These are phyloP conservation scores for Hypoxylon crocopeplum DNA, from an alignment of 495 filamentous ascomycete genomes.

Conservation along the genomic window DNA sequence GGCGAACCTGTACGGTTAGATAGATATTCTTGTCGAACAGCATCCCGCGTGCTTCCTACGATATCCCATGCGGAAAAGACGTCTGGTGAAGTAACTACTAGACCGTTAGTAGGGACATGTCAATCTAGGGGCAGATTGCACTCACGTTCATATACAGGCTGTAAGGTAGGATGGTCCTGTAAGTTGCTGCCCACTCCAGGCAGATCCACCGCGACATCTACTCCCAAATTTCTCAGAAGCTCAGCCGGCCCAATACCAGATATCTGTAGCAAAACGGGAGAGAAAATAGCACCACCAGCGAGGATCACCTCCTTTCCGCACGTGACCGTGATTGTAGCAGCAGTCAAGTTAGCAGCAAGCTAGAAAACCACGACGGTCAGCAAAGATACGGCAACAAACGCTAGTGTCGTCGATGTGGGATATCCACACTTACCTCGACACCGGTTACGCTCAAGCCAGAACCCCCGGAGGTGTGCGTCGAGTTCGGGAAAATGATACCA, in stretches of 20 bases:
- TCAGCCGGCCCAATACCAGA: conserved; percentile 59
- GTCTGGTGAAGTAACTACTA: conserved; percentile 41
- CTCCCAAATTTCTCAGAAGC: conserved; percentile 37
- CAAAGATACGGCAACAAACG: not conserved
- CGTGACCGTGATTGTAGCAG: conserved; percentile 20
- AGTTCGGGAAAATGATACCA: conserved; percentile 42
- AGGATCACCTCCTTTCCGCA: conserved; percentile 58
- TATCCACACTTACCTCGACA: conserved; percentile 16
- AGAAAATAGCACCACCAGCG: conserved; percentile 58
- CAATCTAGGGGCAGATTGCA: not conserved
- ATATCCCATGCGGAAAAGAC: conserved; percentile 45
- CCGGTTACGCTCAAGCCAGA: conserved; percentile 35
- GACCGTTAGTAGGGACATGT: conserved; percentile 7
- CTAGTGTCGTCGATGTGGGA: conserved; percentile 5
- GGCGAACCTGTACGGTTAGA: conserved; percentile 43
- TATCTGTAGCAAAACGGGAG: conserved; percentile 62
- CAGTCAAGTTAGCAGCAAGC: conserved; percentile 33
- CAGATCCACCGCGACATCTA: conserved; percentile 42
- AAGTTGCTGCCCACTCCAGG: conserved; percentile 52
- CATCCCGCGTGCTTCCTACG: conserved; percentile 36
- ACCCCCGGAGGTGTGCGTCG: conserved; percentile 39
- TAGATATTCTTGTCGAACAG: conserved; percentile 41
- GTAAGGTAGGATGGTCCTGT: conserved; percentile 46
- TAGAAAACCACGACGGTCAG: conserved; percentile 24
- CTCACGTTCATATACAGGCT: conserved; percentile 49